A percentile compares a stretch with the other conserved stretches of the same genome.
Evolutionary conservation across 495 filamentous ascomycete species (phyloP).

Genomic region (Xylaria grammica): DNA sequence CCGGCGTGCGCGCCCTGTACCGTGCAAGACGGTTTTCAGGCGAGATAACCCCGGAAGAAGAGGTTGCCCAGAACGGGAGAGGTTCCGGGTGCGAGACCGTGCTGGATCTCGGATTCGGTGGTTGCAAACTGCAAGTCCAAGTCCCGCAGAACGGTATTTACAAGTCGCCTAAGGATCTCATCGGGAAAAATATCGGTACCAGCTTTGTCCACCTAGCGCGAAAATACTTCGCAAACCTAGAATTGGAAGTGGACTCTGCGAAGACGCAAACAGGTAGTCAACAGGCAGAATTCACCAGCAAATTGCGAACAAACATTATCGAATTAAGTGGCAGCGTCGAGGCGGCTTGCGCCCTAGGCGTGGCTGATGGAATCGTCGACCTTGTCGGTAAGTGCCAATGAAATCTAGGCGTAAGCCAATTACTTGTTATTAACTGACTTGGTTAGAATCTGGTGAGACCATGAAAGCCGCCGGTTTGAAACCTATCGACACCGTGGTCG

Average conservation of each 20-base stretch:
- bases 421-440: conserved; percentile 6
- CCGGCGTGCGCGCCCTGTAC: conserved; percentile 61
- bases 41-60: conserved; percentile 46
- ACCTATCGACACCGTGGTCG: conserved; percentile 90
- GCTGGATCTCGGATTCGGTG: conserved; percentile 87
- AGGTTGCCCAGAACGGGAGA: conserved; percentile 34
- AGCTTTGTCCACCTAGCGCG: conserved; percentile 86
- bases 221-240: conserved; percentile 80
- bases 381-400: conserved; percentile 76
- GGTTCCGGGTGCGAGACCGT: conserved; percentile 74
- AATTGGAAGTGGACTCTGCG: conserved; percentile 53
- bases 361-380: conserved; percentile 96
- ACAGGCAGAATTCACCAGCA: conserved; percentile 37
- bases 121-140: conserved; percentile 93
- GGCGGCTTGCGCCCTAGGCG: conserved; percentile 92
- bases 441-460: conserved; percentile 91
- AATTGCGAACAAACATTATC: conserved; percentile 81
- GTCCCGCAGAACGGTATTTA: conserved; percentile 85
- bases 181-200: conserved; percentile 94
- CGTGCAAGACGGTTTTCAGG: conserved; percentile 59
- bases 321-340: conserved; percentile 95
- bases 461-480: conserved; percentile 98
- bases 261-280: conserved; percentile 17
- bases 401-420: conserved; percentile 15
- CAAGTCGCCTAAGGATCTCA: conserved; percentile 69